Conservation (phyloP, 2,329 filamentous ascomycete species). For the Xylariaceae sp. region DNA sequence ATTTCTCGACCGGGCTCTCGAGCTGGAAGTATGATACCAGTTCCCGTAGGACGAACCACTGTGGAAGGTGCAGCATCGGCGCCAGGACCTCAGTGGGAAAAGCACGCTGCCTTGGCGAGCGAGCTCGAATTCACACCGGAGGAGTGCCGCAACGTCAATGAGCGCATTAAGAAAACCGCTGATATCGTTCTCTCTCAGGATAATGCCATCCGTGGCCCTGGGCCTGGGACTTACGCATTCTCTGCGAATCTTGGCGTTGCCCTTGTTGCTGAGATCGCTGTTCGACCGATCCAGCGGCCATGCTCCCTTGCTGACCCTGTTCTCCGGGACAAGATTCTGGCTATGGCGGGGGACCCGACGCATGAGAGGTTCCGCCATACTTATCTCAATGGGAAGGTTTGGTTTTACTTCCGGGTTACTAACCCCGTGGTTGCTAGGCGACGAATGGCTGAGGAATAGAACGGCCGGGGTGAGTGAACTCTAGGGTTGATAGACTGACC, state of each 20-base stretch:
- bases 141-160: slow-evolving; percentile 21
- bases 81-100: neutral
- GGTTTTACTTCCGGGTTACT: slow-evolving; percentile 23
- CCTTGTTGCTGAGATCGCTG: slow-evolving; percentile 19
- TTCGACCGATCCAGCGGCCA: slow-evolving; percentile 11
- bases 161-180: slow-evolving; percentile 20
- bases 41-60: no score
- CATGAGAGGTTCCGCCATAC: slow-evolving; percentile 19
- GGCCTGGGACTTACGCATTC: slow-evolving; percentile 16
- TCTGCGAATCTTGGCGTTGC: slow-evolving; percentile 19
- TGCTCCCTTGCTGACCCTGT: slow-evolving; percentile 15
- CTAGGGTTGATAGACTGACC: no score
- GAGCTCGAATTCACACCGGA: neutral
- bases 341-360: slow-evolving; percentile 15
- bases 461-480: neutral
- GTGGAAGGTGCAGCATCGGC: no score
- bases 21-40: no score
- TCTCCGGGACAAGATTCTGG: slow-evolving; percentile 12
- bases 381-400: slow-evolving; percentile 17
- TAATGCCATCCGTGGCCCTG: slow-evolving; percentile 10
- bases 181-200: slow-evolving; percentile 14
- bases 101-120: neutral
- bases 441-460: neutral
- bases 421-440: slow-evolving; percentile 15
- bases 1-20: no score